phyloP scores from a whole-genome alignment of 23 red algal genomes.

The Gracilaria domingensis region DNA sequence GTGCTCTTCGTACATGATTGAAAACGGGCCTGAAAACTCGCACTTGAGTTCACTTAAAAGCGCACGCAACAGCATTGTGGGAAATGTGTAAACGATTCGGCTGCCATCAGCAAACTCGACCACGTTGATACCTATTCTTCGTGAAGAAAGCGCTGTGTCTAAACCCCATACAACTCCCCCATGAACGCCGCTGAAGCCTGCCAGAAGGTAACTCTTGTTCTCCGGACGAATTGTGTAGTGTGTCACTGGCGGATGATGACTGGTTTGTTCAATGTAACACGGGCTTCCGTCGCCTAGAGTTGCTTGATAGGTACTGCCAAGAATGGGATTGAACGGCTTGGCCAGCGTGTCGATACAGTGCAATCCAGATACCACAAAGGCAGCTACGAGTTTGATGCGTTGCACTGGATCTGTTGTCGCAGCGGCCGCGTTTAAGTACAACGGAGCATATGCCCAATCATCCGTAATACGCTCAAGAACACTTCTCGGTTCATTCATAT shows the following conservation, averaged over 20 bases:
- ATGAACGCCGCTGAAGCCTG: slow-evolving; percentile 61
- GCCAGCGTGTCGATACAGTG: slow-evolving; percentile 72
- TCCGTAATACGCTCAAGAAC: slow-evolving; percentile 73
- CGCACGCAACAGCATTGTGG: slow-evolving; percentile 58
- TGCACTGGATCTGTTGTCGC: slow-evolving; percentile 43
- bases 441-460: slow-evolving; percentile 76
- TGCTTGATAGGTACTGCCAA: slow-evolving; percentile 84
- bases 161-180: slow-evolving; percentile 51
- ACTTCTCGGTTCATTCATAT: slow-evolving; percentile 73
- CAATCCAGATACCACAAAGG: slow-evolving; percentile 88
- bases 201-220: slow-evolving; percentile 35
- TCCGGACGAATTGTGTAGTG: slow-evolving; percentile 53
- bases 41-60: slow-evolving; percentile 48
- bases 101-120: slow-evolving; percentile 69
- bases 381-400: slow-evolving; percentile 60
- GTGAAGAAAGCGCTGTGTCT: slow-evolving; percentile 55
- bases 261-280: slow-evolving; percentile 62
- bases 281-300: slow-evolving; percentile 45
- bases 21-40: slow-evolving; percentile 48
- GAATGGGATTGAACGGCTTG: slow-evolving; percentile 93
- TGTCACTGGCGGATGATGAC: slow-evolving; percentile 83
- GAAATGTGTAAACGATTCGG: slow-evolving; percentile 60
- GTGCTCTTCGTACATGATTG: slow-evolving; percentile 32
- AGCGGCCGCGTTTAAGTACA: slow-evolving; percentile 72
- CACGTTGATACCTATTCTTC: slow-evolving; percentile 68